Evolutionary conservation across 352 stramenopile species (phyloP).

Genomic region (Plasmopara muralis): DNA sequence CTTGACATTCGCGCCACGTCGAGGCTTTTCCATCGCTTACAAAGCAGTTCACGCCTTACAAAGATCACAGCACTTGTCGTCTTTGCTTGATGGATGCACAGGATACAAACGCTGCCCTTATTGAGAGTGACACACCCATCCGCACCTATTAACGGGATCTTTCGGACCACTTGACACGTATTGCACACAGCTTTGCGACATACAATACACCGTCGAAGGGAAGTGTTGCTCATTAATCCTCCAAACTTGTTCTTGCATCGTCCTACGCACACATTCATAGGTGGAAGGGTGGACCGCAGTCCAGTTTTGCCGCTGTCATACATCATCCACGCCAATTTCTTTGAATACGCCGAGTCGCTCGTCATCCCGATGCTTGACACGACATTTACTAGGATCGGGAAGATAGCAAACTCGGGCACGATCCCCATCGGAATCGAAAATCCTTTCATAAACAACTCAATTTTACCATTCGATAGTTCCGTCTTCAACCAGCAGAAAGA

Average conservation of each 20-base stretch:
- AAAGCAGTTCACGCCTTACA: slow-evolving; percentile 20
- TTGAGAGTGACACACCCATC: slow-evolving; percentile 21
- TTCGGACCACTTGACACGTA: slow-evolving; percentile 28
- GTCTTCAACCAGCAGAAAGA: slow-evolving; percentile 38
- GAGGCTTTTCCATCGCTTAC: slow-evolving; percentile 17
- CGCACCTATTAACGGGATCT: slow-evolving; percentile 22
- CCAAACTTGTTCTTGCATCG: slow-evolving; percentile 26
- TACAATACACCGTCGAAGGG: slow-evolving; percentile 27
- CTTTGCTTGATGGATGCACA: slow-evolving; percentile 32
- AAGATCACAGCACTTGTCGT: slow-evolving; percentile 16
- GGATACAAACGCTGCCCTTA: slow-evolving; percentile 28
- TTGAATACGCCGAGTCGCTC: slow-evolving; percentile 27
- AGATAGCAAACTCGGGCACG: slow-evolving; percentile 20
- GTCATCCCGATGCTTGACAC: slow-evolving; percentile 35
- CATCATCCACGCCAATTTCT: slow-evolving; percentile 49
- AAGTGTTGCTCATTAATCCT: slow-evolving; percentile 9
- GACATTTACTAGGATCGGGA: slow-evolving; percentile 26
- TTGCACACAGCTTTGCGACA: slow-evolving; percentile 26
- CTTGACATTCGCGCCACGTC: slow-evolving; percentile 12
- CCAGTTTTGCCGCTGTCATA: slow-evolving; percentile 13
- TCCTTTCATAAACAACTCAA: slow-evolving; percentile 39
- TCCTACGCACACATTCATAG: slow-evolving; percentile 21
- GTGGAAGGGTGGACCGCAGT: slow-evolving; percentile 6
- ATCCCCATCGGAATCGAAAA: slow-evolving; percentile 31
- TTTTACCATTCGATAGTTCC: slow-evolving; percentile 24